Conservation (phyloP, 345 rosid genomes). For the Limnanthes douglasii region DNA sequence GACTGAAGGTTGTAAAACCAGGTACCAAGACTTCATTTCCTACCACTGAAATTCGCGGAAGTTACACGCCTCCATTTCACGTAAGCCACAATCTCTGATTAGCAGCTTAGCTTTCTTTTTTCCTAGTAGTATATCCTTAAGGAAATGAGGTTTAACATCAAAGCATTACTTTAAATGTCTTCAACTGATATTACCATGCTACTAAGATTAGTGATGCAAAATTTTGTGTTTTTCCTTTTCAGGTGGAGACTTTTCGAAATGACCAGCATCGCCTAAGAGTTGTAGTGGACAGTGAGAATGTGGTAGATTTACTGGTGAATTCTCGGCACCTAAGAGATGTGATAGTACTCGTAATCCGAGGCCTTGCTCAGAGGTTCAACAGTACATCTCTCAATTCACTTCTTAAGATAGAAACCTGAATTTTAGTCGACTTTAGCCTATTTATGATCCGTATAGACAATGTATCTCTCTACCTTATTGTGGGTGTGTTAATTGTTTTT, state of each 20-base stretch:
- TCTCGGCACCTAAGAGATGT: constrained; percentile 73
- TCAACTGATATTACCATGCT: too few species aligned
- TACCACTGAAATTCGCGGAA: constrained; percentile 86
- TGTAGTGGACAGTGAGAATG: constrained; percentile 82
- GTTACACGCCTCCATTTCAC: constrained; percentile 85
- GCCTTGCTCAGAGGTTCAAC: constrained; percentile 88
- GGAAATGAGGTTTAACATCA: too few species aligned
- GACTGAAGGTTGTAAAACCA: constrained; percentile 90
- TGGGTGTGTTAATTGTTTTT: too few species aligned
- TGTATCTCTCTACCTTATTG: too few species aligned
- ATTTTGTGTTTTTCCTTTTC: too few species aligned
- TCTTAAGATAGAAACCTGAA: constrained; percentile 58
- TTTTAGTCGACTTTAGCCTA: too few species aligned
- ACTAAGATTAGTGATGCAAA: too few species aligned
- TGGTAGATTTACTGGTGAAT: constrained; percentile 66
- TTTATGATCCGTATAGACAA: too few species aligned
- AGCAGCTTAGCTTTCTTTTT: too few species aligned
- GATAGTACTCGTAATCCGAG: constrained; percentile 68
- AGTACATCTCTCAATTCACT: constrained; percentile 94
- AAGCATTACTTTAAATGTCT: too few species aligned
- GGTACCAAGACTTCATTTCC: constrained; percentile 87
- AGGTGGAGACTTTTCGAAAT: constrained; percentile 77
- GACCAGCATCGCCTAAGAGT: constrained; percentile 74
- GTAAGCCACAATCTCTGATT: too few species aligned
- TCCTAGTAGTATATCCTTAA: too few species aligned